phyloP scores from a whole-genome alignment of 306 rosid genomes.

The Amphicarpaea edgeworthii region DNA sequence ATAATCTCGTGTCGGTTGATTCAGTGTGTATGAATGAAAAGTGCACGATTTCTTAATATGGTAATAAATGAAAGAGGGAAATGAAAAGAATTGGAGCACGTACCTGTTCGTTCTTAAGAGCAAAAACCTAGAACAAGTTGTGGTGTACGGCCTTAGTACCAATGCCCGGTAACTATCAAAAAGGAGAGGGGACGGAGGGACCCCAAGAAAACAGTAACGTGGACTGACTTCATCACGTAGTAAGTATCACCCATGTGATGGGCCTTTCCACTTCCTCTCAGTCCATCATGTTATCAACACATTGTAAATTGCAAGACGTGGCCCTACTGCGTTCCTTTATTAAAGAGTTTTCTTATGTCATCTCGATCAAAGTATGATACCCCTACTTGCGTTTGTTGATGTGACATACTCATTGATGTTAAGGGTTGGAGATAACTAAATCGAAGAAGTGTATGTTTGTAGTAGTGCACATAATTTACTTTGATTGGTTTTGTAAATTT shows the following conservation, averaged over 20 bases:
- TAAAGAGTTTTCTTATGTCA: conserved; percentile 40
- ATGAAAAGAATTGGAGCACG: conserved; percentile 43
- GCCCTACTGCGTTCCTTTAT: conserved; percentile 41
- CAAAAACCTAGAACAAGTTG: conserved; percentile 53
- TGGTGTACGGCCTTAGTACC: conserved; percentile 49
- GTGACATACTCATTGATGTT: conserved; percentile 33
- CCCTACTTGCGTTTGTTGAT: conserved; percentile 4
- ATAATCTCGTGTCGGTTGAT: too few species aligned
- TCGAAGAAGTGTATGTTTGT: too few species aligned
- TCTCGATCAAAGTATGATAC: conserved; percentile 16
- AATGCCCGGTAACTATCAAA: conserved; percentile 54
- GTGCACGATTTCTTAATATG: conserved; percentile 48
- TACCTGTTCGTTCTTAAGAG: conserved; percentile 36
- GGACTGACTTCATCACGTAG: conserved; percentile 54
- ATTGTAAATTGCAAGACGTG: conserved; percentile 30
- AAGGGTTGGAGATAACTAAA: conserved; percentile 46
- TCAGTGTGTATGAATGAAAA: not conserved
- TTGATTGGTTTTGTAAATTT: too few species aligned
- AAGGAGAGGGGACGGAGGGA: conserved; percentile 49
- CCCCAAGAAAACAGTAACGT: conserved; percentile 58
- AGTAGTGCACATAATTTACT: too few species aligned
- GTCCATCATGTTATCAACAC: conserved; percentile 48
- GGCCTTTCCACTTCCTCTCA: conserved; percentile 46
- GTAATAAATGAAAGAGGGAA: conserved; percentile 46
- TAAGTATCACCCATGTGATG: conserved; percentile 66